phyloP scores from a whole-genome alignment of 2,329 filamentous ascomycete species.

The Penicillium sp. region DNA sequence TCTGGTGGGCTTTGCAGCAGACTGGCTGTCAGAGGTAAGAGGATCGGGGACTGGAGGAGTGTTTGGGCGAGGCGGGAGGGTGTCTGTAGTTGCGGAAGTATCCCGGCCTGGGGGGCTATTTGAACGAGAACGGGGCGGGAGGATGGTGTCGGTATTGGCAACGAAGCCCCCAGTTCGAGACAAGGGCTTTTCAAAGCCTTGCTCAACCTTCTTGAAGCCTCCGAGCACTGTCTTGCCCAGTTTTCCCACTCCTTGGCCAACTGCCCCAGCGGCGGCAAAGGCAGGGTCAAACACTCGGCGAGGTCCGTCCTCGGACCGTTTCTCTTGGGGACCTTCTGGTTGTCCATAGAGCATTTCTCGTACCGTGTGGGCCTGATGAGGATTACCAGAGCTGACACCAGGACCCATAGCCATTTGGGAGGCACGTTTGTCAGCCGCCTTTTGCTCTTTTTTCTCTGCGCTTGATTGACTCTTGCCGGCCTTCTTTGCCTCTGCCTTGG shows the following conservation, averaged over 20 bases:
- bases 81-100: background rate
- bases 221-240: conserved; percentile 49
- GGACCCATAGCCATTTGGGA: conserved; percentile 48
- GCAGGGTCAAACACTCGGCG: conserved; percentile 45
- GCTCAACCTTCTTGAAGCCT: conserved; percentile 43
- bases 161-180: conserved; percentile 38
- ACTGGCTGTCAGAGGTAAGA: background rate
- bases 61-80: background rate
- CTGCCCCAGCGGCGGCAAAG: conserved; percentile 53
- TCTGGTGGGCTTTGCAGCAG: conserved; percentile 6
- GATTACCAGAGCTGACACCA: conserved; percentile 57
- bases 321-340: conserved; percentile 12
- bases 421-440: conserved; percentile 52
- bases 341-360: conserved; percentile 43
- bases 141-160: conserved; percentile 10
- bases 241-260: conserved; percentile 51
- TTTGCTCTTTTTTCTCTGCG: conserved; percentile 47
- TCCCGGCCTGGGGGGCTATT: conserved; percentile 7
- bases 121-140: conserved; percentile 9
- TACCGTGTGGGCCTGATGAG: conserved; percentile 57
- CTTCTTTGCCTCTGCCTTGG: conserved; percentile 63
- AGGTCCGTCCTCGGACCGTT: conserved; percentile 19
- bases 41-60: conserved; percentile 8
- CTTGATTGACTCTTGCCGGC: conserved; percentile 48
- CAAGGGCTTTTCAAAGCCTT: conserved; percentile 38